phyloP scores from a whole-genome alignment of 257 asterid genomes.

The Solanum rostratum region DNA sequence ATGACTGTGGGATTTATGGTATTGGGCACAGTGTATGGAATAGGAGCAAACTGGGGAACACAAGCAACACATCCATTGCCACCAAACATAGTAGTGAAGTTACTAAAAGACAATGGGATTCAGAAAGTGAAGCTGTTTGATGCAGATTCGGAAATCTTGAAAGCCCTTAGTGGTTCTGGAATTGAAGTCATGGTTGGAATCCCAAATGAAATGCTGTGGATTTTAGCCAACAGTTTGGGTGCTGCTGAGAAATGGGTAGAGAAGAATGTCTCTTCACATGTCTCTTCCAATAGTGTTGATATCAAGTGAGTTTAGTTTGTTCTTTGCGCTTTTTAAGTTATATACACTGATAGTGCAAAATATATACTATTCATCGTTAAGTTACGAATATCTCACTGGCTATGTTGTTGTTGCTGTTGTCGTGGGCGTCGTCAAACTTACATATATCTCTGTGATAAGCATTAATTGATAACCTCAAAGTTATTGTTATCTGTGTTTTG shows the following conservation, averaged over 20 bases:
- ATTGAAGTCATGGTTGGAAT: constrained; percentile 94
- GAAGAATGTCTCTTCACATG: constrained; percentile 59
- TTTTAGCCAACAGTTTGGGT: constrained; percentile 40
- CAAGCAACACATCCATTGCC: constrained; percentile 71
- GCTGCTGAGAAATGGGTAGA: constrained; percentile 93
- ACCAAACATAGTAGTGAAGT: constrained; percentile 47
- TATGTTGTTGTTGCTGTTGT: too few relatives aligned
- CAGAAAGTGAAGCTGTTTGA: constrained; percentile 84
- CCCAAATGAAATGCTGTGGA: constrained; percentile 71
- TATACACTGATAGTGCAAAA: not conserved
- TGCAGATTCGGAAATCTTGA: constrained; percentile 48
- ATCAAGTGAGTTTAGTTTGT: constrained; percentile 40
- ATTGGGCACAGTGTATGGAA: constrained; percentile 32
- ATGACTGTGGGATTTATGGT: constrained; percentile 12
- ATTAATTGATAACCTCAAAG: not conserved
- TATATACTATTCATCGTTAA: not conserved
- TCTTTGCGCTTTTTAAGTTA: not conserved
- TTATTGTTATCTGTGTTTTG: not conserved
- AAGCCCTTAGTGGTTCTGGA: constrained; percentile 72
- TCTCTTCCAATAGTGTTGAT: constrained; percentile 64
- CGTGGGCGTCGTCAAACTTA: too few relatives aligned
- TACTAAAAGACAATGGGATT: constrained; percentile 73
- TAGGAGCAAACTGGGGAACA: constrained; percentile 95
- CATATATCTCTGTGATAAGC: not conserved
- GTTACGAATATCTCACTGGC: not conserved